phyloP scores from a whole-genome alignment of 2,329 filamentous ascomycete genomes.

The Colletotrichum sp. region DNA sequence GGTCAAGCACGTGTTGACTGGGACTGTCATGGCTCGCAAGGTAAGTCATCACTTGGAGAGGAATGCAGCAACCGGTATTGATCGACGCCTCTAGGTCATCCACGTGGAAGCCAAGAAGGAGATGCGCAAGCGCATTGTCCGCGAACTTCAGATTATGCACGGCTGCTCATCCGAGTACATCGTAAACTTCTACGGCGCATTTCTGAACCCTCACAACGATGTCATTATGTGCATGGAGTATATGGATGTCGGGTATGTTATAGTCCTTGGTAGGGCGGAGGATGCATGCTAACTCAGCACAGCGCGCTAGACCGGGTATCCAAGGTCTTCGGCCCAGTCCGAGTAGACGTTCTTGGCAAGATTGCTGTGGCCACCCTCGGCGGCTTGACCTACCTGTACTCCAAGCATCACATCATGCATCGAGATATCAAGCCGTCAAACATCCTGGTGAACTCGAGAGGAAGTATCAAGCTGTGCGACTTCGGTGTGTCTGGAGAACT shows the following conservation, averaged over 20 bases:
- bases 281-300: slow-evolving; percentile 24
- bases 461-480: slow-evolving; percentile 96
- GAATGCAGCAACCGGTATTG: not conserved
- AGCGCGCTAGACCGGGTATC: slow-evolving; percentile 94
- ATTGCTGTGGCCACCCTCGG: slow-evolving; percentile 95
- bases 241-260: slow-evolving; percentile 93
- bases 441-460: slow-evolving; percentile 92
- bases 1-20: slow-evolving; percentile 91
- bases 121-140: slow-evolving; percentile 94
- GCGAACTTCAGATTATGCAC: slow-evolving; percentile 98
- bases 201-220: slow-evolving; percentile 94
- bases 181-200: slow-evolving; percentile 97
- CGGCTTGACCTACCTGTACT: slow-evolving; percentile 93
- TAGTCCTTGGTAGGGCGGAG: not conserved
- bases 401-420: slow-evolving; percentile 97
- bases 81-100: slow-evolving; percentile 73
- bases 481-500: slow-evolving; percentile 99
- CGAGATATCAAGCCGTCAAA: slow-evolving; percentile 99
- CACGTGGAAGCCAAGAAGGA: slow-evolving; percentile 98
- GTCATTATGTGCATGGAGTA: slow-evolving; percentile 99
- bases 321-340: slow-evolving; percentile 90
- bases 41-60: slow-evolving; percentile 48
- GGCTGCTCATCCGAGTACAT: slow-evolving; percentile 97
- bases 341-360: slow-evolving; percentile 95
- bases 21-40: slow-evolving; percentile 98